Evolutionary conservation across 2,329 filamentous ascomycete genomes (phyloP).

Genomic region (Fusarium anguioides): DNA sequence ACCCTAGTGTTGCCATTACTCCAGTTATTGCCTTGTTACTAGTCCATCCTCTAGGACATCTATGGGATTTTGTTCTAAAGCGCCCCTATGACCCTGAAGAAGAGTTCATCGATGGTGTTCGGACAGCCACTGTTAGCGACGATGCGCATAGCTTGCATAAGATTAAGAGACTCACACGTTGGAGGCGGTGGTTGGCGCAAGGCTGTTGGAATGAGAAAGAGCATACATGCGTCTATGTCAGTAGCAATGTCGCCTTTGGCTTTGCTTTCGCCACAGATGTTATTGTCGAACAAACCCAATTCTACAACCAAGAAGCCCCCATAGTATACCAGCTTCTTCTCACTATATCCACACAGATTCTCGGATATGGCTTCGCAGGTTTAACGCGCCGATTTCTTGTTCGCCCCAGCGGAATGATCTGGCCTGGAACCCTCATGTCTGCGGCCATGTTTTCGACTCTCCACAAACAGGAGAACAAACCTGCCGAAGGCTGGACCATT

Average conservation of each 20-base stretch:
- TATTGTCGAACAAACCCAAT: conserved; percentile 89
- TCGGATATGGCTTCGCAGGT: conserved; percentile 88
- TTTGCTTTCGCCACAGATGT: conserved; percentile 92
- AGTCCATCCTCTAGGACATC: conserved; percentile 82
- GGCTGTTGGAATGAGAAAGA: conserved; percentile 90
- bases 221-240: conserved; percentile 88
- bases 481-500: conserved; percentile 84
- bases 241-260: conserved; percentile 89
- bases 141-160: conserved; percentile 30
- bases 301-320: conserved; percentile 84
- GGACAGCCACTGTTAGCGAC: conserved; percentile 37
- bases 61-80: conserved; percentile 82
- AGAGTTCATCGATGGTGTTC: conserved; percentile 62
- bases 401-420: conserved; percentile 88
- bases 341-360: conserved; percentile 85
- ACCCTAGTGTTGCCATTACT: conserved; percentile 89
- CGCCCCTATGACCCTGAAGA: conserved; percentile 64
- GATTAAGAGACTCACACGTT: conserved; percentile 51
- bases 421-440: conserved; percentile 89
- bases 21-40: conserved; percentile 88
- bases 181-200: conserved; percentile 81
- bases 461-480: conserved; percentile 85
- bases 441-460: conserved; percentile 90
- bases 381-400: conserved; percentile 84
- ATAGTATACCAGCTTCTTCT: conserved; percentile 84